Percentiles rank a stretch among this genome's conserved stretches.
These are phyloP conservation scores for Rubia tinctorum DNA, from an alignment of 305 asterid genomes.

Conservation along the genomic window DNA sequence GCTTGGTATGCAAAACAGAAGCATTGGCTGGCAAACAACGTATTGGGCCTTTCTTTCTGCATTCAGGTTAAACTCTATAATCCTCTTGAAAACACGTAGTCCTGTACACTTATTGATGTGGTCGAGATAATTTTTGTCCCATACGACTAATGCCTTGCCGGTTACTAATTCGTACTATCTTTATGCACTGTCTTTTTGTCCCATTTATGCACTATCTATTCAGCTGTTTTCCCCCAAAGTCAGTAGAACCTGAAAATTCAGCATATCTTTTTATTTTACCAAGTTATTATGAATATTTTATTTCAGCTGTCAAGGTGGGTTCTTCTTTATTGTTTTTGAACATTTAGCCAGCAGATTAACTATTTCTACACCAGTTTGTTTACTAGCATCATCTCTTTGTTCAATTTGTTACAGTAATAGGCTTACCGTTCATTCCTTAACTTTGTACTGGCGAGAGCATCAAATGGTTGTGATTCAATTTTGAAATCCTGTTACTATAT, in stretches of 20 bases:
- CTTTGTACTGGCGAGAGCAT: background rate
- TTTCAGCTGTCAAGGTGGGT: background rate
- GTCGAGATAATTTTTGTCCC: background rate
- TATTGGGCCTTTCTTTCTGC: constrained; percentile 90
- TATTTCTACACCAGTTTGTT: background rate
- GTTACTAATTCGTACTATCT: background rate
- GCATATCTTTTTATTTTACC: background rate
- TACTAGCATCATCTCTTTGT: background rate
- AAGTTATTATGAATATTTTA: background rate
- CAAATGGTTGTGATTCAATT: background rate
- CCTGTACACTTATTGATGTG: background rate
- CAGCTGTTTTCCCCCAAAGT: background rate
- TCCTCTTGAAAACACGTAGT: background rate
- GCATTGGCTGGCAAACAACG: constrained; percentile 97
- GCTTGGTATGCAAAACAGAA: constrained; percentile 91
- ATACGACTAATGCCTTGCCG: background rate
- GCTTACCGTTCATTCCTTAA: background rate
- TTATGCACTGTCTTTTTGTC: background rate
- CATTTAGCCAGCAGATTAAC: background rate
- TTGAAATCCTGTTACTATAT: background rate
- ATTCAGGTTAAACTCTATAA: constrained; percentile 53
- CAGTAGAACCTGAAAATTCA: too few species aligned
- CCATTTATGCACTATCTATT: too few species aligned
- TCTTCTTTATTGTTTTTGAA: background rate
- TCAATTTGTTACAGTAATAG: background rate